Conservation (phyloP, 495 filamentous ascomycete genomes). For the Jackrogersella minutella region DNA sequence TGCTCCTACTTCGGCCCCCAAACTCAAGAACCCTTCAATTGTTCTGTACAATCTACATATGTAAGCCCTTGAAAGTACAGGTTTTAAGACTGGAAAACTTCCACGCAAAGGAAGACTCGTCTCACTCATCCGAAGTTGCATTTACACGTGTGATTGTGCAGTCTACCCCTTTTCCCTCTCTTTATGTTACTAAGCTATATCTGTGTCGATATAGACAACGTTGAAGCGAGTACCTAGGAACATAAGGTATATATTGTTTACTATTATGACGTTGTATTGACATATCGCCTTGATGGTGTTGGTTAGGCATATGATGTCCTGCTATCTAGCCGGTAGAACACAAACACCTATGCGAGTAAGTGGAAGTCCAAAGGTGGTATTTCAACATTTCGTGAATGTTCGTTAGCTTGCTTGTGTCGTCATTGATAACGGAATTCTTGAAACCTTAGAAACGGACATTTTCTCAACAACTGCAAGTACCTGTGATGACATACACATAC, state of each 20-base stretch:
- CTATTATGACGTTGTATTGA: not conserved
- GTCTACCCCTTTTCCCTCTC: constrained; percentile 2
- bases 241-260: not conserved
- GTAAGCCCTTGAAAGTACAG: not conserved
- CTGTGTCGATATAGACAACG: not conserved
- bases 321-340: not conserved
- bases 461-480: no score
- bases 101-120: constrained; percentile 9
- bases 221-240: not conserved
- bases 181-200: not conserved
- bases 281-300: constrained; percentile 3
- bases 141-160: constrained; percentile 11
- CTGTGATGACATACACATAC: no score
- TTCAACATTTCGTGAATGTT: not conserved
- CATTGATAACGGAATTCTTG: constrained; percentile 2
- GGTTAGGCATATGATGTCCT: constrained; percentile 10
- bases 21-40: constrained; percentile 7
- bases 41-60: constrained; percentile 14
- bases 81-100: constrained; percentile 5
- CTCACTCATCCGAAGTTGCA: constrained; percentile 7
- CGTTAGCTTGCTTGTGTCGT: constrained; percentile 17
- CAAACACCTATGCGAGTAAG: not conserved
- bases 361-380: not conserved
- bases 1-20: constrained; percentile 26
- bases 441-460: not conserved